A percentile compares a stretch with the other conserved stretches of the same genome.
These are phyloP conservation scores for Talaromyces piceae DNA, from an alignment of 2,329 filamentous ascomycete species.

Conservation along the genomic window DNA sequence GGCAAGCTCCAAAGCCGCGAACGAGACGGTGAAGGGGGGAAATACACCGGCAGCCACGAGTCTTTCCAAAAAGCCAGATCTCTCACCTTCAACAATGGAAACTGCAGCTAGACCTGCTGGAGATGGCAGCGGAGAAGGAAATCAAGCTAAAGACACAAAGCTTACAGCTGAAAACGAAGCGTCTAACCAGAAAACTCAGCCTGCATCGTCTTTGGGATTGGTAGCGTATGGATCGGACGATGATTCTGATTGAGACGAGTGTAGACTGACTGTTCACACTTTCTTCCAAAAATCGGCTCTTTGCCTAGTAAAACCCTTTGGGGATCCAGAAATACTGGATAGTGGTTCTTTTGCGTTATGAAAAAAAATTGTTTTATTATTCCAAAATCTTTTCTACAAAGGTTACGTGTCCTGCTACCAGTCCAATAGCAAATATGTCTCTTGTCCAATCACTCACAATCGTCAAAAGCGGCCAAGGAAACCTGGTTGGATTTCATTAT, in stretches of 20 bases:
- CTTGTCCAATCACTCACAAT: background rate
- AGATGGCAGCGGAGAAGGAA: background rate
- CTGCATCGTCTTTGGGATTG: slow-evolving; percentile 25
- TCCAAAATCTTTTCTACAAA: no score
- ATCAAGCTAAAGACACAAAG: background rate
- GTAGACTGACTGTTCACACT: background rate
- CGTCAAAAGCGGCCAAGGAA: no score
- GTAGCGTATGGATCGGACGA: slow-evolving; percentile 36
- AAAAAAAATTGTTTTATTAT: background rate
- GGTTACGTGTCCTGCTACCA: background rate
- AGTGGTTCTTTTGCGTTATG: background rate
- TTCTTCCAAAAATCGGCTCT: background rate
- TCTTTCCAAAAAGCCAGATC: background rate
- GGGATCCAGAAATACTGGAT: background rate
- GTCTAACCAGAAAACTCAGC: slow-evolving; percentile 14
- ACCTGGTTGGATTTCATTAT: no score
- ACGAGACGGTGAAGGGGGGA: background rate
- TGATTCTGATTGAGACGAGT: slow-evolving; percentile 20
- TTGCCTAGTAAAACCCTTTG: background rate
- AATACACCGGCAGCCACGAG: background rate
- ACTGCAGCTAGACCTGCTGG: background rate
- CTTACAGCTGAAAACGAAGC: background rate
- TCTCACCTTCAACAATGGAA: background rate
- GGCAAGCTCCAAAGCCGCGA: slow-evolving; percentile 8
- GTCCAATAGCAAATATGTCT: background rate